phyloP scores from a whole-genome alignment of 2,329 filamentous ascomycete genomes.

The Colletotrichum sublineola region DNA sequence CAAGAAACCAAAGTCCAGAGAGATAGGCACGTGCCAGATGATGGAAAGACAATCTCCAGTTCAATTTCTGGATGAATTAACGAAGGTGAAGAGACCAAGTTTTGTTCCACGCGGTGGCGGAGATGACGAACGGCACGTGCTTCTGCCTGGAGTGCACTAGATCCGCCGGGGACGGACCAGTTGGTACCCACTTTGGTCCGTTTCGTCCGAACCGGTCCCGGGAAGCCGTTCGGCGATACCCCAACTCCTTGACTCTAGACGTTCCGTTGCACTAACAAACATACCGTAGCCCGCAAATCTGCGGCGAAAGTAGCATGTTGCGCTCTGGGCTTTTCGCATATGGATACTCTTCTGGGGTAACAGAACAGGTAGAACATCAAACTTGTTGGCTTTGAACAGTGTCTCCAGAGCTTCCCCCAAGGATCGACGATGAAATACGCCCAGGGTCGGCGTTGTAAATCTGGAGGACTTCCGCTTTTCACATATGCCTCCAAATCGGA shows the following conservation, averaged over 20 bases:
- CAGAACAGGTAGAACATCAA: neutral
- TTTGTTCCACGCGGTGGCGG: neutral
- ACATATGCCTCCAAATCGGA: neutral
- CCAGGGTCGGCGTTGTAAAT: conserved; percentile 2
- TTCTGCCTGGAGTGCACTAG: conserved; percentile 29
- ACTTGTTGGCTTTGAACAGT: neutral
- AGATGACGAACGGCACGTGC: conserved; percentile 26
- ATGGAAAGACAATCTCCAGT: neutral
- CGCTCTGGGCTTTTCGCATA: neutral
- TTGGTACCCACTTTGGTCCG: conserved; percentile 11
- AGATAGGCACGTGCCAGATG: neutral
- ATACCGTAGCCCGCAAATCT: rapidly evolving
- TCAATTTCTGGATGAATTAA: neutral
- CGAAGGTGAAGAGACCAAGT: neutral
- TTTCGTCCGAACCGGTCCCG: conserved; percentile 7
- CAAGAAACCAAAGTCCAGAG: conserved; percentile 8
- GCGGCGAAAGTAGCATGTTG: neutral
- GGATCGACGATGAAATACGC: neutral
- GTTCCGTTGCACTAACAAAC: neutral
- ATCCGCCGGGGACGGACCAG: conserved; percentile 5
- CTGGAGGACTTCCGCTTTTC: neutral
- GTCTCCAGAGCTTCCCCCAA: too few relatives aligned
- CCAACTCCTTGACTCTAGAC: neutral
- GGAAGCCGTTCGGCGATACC: neutral
- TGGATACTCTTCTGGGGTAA: neutral